phyloP scores from a whole-genome alignment of 768 basidiomycete genomes.

The Macrocybe gigantea region DNA sequence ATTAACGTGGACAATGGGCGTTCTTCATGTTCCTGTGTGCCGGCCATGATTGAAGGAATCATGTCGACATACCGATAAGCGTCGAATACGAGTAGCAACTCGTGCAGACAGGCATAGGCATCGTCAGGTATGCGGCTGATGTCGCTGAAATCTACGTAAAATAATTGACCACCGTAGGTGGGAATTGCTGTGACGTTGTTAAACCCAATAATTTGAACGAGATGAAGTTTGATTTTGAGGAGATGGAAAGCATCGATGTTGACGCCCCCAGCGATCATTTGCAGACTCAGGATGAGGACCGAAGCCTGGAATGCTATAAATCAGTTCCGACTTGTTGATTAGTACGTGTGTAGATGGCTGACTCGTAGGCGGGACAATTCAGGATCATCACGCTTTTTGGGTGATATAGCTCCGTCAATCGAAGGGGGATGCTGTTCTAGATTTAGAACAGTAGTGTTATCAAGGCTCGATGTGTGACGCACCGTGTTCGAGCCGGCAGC shows the following conservation, averaged over 20 bases:
- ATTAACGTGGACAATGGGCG: constrained; percentile 39
- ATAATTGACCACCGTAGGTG: constrained; percentile 39
- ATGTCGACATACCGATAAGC: constrained; percentile 44
- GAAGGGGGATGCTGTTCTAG: background rate
- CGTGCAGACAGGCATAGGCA: constrained; percentile 51
- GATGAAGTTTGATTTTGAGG: constrained; percentile 55
- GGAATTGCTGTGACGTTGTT: constrained; percentile 40
- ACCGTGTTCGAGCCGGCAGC: constrained; percentile 37
- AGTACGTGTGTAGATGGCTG: constrained; percentile 6
- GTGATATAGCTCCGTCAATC: too few species aligned
- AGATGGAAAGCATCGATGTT: constrained; percentile 43
- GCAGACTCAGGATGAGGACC: constrained; percentile 50
- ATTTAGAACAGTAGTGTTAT: constrained; percentile 16
- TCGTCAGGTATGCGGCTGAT: constrained; percentile 33
- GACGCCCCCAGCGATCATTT: constrained; percentile 64
- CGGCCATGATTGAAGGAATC: constrained; percentile 35
- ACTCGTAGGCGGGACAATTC: constrained; percentile 46
- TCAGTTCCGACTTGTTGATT: background rate
- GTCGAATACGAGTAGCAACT: constrained; percentile 56
- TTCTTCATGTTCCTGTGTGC: constrained; percentile 36
- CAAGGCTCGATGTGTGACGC: constrained; percentile 15
- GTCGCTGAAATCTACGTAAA: constrained; percentile 50
- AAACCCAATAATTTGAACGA: constrained; percentile 51
- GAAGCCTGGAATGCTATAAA: constrained; percentile 34
- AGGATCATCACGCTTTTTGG: constrained; percentile 25